Evolutionary conservation across 768 basidiomycete genomes (phyloP).

Genomic region (Termitomyces sp.): DNA sequence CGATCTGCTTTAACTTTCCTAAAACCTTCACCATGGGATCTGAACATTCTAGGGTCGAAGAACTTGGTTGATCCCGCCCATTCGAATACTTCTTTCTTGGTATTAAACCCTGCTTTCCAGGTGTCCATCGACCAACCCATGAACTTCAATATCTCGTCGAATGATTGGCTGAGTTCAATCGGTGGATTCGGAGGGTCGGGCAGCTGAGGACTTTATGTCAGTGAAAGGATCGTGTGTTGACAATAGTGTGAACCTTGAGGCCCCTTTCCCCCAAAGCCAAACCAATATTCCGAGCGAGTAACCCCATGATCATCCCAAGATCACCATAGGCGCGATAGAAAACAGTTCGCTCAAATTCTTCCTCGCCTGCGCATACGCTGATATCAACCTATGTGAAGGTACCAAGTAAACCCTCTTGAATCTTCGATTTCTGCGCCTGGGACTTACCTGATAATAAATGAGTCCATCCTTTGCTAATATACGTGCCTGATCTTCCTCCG

Average conservation of each 20-base stretch:
- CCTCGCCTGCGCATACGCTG: constrained; percentile 46
- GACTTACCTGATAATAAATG: constrained; percentile 37
- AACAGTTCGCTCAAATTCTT: constrained; percentile 43
- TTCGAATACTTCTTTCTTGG: constrained; percentile 48
- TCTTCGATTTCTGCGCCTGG: background rate
- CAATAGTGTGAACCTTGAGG: constrained; percentile 36
- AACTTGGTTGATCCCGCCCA: constrained; percentile 53
- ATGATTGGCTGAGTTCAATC: constrained; percentile 40
- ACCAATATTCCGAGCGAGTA: constrained; percentile 47
- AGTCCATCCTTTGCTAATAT: constrained; percentile 19
- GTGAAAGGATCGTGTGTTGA: background rate
- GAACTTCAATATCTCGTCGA: constrained; percentile 47
- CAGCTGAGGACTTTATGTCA: constrained; percentile 18
- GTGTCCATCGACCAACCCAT: constrained; percentile 49
- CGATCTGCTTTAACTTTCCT: constrained; percentile 43
- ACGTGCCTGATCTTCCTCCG: constrained; percentile 24
- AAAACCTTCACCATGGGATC: constrained; percentile 28
- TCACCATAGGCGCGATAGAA: constrained; percentile 68
- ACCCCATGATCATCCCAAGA: constrained; percentile 62
- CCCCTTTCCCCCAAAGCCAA: constrained; percentile 48
- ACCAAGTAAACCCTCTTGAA: background rate
- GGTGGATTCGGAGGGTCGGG: constrained; percentile 38
- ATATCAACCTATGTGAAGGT: constrained; percentile 49
- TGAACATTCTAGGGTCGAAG: constrained; percentile 40
- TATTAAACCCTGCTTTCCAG: constrained; percentile 52